Base-by-base conservation (phyloP, 192 early-diverging fungal genomes). In the Pilaira anomala region DNA sequence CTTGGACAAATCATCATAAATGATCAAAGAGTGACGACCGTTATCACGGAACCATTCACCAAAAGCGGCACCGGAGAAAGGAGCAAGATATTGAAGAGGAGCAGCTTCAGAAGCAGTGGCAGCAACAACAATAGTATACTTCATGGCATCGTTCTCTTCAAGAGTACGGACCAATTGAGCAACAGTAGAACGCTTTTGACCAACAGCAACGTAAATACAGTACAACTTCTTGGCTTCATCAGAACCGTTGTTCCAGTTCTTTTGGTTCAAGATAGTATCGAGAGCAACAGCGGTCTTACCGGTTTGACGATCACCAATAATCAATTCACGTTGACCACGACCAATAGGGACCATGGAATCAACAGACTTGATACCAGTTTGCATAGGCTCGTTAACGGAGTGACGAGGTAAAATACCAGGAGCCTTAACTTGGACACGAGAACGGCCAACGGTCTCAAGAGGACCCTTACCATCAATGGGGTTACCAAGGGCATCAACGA, bases 281-380 rank as follows among this genome's bases (percentile, higher is more conserved):
- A 98, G 82, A 45, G 95, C 95, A 69, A 98, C 94, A 69, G 96
- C 88, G 68, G 96, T 98, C 91, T 98, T 98, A 74, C 96, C 96
- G 69, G 96, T 98, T 79, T 98, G 96, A 88, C 95, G 93, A 85
- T 98, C 96, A 79, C 96, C 96, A 82, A 97, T 98, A 78, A 98
- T 98, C 84, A 98, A 88, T 86, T 98, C 96, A 93, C 96, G 93
- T 89, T 98, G 96, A 76, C 96, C 96, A 95, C 96, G 94, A 75
- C 96, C 96, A 63, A 98, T 96, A 62, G 96, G 96, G 68, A 98
- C 89, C 96, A 98, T 98, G 81, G 96, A 97, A 87, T 98, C 96
- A 73, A 98, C 93, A 73, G 93, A 98, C 87, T 98, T 98, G 84
- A 95, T 95, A 82, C 96, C 96, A 76, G 96, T 98, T 80, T 95